Percentiles rank a stretch among this genome's conserved stretches.
phyloP scores from a whole-genome alignment of 2,329 filamentous ascomycete species.

The Xylariaceae sp. region DNA sequence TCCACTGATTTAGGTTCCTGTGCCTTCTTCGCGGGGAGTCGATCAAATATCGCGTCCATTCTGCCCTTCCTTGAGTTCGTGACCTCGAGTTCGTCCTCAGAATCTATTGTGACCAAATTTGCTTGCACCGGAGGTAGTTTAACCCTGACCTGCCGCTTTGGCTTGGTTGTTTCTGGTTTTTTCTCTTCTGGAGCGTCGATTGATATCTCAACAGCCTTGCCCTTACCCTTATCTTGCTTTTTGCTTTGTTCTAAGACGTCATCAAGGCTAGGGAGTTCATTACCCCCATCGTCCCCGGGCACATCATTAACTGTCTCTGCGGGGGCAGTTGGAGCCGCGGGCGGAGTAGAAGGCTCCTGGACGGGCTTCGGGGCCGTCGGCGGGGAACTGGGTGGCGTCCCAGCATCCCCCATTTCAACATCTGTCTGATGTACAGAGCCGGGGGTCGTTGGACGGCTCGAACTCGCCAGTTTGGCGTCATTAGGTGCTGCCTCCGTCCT shows the following conservation, averaged over 20 bases:
- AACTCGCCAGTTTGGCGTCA: constrained; percentile 50
- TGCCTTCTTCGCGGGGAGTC: constrained; percentile 63
- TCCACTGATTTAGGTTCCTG: constrained; percentile 66
- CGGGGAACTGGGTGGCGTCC: constrained; percentile 75
- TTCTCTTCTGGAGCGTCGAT: constrained; percentile 35
- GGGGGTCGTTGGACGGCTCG: constrained; percentile 57
- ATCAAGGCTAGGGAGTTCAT: constrained; percentile 44
- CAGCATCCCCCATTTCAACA: constrained; percentile 52
- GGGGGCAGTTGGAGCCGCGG: constrained; percentile 3
- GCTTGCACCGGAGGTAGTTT: constrained; percentile 47
- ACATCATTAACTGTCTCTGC: constrained; percentile 7
- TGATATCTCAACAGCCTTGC: constrained; percentile 48
- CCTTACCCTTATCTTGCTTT: constrained; percentile 62
- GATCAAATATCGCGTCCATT: constrained; percentile 69
- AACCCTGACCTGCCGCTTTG: constrained; percentile 54
- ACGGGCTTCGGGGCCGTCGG: constrained; percentile 42
- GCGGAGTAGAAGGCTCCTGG: constrained; percentile 4
- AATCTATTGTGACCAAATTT: constrained; percentile 46
- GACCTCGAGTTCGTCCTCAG: constrained; percentile 69
- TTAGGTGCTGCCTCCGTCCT: constrained; percentile 46
- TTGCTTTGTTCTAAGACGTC: constrained; percentile 38
- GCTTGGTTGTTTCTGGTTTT: constrained; percentile 26
- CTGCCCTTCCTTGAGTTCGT: constrained; percentile 52
- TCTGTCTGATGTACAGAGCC: constrained; percentile 50
- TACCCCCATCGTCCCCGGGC: constrained; percentile 32